Base-by-base conservation (phyloP, 345 rosid genomes). In the Populus ilicifolia region DNA sequence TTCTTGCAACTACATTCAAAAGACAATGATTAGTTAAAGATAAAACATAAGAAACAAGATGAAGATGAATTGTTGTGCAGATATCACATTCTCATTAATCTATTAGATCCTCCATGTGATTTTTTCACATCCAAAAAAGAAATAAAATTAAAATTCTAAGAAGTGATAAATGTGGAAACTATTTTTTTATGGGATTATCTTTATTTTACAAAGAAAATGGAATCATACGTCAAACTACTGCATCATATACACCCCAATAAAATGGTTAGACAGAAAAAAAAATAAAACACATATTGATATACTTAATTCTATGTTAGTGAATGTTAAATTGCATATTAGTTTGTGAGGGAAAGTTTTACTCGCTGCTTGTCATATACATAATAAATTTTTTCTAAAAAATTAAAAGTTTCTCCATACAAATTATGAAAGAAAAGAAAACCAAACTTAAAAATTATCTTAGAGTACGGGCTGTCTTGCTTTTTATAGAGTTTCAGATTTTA, bases 21-120 rank as follows among this genome's bases (percentile, higher is more conserved):
- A 20, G 69, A 69, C 5, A 23, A 7, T 52, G 25, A 62, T 8
- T 2, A 59, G 0, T 17, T 62, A 0, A 70, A 25, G 18, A 61
- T 3, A n/a, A 6, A 12, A 1, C 14, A 43, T 3, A 44, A 52
- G 50, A 66, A 78, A 52, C 2, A 4, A 8, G 43, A 50, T 3
- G 27, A 78, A 16, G 69, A 78, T 67, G 73, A 78, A 41, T 11
- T 73, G 9, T 10, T 6, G 0, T 72, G 73, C 10, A 25, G 30
- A 11, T 63, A 41, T 0, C 20, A 61, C 38, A 61, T 77, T 30
- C 35, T 63, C 16, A 71, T 44, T 12, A 25, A 66, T 35, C 6
- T 74, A 2, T 71, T 10, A 10, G 25, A 73, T 30, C 6, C 0
- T 1, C 3, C 29, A 3, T 78, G n/a, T 73, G 68, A 38, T 35